Evolutionary conservation across 768 basidiomycete genomes (phyloP).

Genomic region (Amanita exitialis): DNA sequence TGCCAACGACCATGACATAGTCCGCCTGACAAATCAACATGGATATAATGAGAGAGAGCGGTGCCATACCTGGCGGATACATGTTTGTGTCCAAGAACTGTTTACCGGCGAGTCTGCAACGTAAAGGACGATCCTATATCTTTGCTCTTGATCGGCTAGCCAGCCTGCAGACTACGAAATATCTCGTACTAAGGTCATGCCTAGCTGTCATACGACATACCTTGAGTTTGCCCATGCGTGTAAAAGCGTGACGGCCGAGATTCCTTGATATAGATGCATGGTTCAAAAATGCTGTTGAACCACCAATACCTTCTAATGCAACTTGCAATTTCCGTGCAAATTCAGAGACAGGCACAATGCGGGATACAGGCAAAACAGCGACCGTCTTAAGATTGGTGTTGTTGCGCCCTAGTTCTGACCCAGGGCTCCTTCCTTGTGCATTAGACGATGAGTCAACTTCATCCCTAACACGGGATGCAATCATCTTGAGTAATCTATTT

Average conservation of each 20-base stretch:
- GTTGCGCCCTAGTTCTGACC: conserved; percentile 59
- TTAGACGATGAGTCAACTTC: conserved; percentile 62
- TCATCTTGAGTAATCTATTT: conserved; percentile 67
- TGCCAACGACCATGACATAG: conserved; percentile 87
- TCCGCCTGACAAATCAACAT: conserved; percentile 49
- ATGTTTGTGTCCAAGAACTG: conserved; percentile 97
- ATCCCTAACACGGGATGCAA: conserved; percentile 83
- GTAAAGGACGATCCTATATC: conserved; percentile 88
- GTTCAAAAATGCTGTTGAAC: conserved; percentile 85
- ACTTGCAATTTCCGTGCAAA: conserved; percentile 85
- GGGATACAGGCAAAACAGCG: conserved; percentile 79
- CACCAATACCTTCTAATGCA: conserved; percentile 89
- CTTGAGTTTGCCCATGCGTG: conserved; percentile 94
- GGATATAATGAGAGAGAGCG: not conserved
- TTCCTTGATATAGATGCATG: conserved; percentile 89
- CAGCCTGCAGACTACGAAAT: conserved; percentile 45
- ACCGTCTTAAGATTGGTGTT: conserved; percentile 91
- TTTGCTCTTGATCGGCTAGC: conserved; percentile 93
- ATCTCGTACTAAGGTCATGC: not conserved
- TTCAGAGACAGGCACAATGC: conserved; percentile 79
- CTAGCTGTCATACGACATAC: conserved; percentile 34
- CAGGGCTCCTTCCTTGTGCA: conserved; percentile 37
- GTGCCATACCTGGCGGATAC: conserved; percentile 72
- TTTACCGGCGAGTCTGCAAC: conserved; percentile 93
- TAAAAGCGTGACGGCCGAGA: conserved; percentile 91